Evolutionary conservation across 805 yeast genomes (phyloP), one percentile per base, ranked within the genome.

Genomic region (Gaillardinia entomophila): DNA sequence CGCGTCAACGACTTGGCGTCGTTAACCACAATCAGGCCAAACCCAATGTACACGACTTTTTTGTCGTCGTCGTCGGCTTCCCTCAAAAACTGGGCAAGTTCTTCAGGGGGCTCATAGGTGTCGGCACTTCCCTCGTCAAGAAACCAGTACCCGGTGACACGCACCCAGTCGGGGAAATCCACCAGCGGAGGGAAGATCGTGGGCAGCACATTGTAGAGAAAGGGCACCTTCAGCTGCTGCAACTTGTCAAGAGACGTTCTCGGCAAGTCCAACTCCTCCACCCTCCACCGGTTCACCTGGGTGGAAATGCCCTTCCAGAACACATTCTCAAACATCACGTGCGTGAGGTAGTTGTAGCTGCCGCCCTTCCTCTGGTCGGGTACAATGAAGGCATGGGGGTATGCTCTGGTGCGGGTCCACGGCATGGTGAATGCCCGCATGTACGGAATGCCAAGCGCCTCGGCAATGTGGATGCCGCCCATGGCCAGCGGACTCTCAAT

Each of bases 381-480:
- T 6, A 86, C 95, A 52, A 89, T 77, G 42, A 90, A 88, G 0
- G 97, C 97, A 65, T 90, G 97, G 1, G 97, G 97, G 52, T 90
- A 90, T 0, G 96, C 95, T 44, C 95, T 70, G 1, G 97, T 89
- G 39, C 95, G 63, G 0, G 97, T 86, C 97, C 97, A 90, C 0
- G 97, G 97, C 97, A 90, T 90, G 0, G 97, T 90, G 53, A 90
- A 90, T 0, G 97, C 97, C 47, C 97, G 69, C 64, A 85, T 83
- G 53, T 90, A 90, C 0, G 97, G 95, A 35, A 90, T 82, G 14
- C 78, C 75, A 36, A 90, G 58, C 1, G 94, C 95, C 54, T 90
- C 97, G 3, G 97, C 96, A 36, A 90, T 84, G 48, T 90, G 97
- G 29, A 89, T 75, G 7, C 97, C 97, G 12, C 83, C 89, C 89